These are phyloP conservation scores for Deuterostichococcus epilithicus DNA, from an alignment of 139 green algal genomes.

Conservation along the genomic window DNA sequence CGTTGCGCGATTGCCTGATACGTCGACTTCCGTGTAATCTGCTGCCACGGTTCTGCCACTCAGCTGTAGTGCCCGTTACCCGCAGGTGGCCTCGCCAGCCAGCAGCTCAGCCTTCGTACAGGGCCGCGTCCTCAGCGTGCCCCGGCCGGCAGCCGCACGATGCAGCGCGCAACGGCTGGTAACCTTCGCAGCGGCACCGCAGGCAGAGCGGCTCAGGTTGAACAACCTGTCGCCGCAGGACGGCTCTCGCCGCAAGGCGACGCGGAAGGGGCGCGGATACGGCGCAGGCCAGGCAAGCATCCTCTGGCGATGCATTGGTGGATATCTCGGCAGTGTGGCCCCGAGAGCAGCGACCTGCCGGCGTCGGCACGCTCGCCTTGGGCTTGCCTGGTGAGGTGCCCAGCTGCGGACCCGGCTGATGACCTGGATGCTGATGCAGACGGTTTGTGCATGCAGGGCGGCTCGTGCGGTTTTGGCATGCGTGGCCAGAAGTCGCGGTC, in stretches of 20 bases:
- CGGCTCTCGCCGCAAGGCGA: conserved; percentile 69
- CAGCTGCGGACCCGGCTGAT: too few species aligned
- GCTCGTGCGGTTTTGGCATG: conserved; percentile 93
- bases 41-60: too few species aligned
- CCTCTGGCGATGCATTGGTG: too few species aligned
- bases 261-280: conserved; percentile 91
- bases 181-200: not conserved
- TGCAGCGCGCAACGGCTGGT: conserved; percentile 4
- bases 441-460: too few species aligned
- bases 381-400: too few species aligned
- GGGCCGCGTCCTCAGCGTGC: not conserved
- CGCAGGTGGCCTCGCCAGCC: not conserved
- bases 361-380: too few species aligned
- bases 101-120: not conserved
- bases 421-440: not conserved
- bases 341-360: too few species aligned
- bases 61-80: too few species aligned
- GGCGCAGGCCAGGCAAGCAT: conserved; percentile 78
- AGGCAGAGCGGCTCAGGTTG: conserved; percentile 68
- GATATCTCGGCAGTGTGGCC: too few species aligned
- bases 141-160: not conserved
- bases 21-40: too few species aligned
- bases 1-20: too few species aligned
- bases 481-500: conserved; percentile 93
- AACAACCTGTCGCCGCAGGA: conserved; percentile 87